A percentile compares a stretch with the other conserved stretches of the same genome.
Conservation (phyloP, 192 early-diverging fungal genomes). For the Allomyces macrogynus region DNA sequence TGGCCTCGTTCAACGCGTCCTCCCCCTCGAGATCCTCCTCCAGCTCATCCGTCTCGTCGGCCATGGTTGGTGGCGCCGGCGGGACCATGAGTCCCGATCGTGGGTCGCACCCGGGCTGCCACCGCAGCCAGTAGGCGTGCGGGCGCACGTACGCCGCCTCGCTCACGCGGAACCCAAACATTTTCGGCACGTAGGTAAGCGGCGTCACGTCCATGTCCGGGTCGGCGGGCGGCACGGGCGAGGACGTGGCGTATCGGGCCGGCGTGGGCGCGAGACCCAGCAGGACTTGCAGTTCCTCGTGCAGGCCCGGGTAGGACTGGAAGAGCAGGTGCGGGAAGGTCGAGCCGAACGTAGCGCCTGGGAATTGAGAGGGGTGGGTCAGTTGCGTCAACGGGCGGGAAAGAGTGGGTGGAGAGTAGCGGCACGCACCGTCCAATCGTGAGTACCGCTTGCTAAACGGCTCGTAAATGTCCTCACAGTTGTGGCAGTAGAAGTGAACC, state of each 20-base stretch:
- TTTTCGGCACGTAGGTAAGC: constrained; percentile 53
- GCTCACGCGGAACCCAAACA: constrained; percentile 84
- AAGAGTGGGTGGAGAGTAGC: neutral
- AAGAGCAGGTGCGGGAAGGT: constrained; percentile 87
- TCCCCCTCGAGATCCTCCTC: no score
- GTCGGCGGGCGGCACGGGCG: neutral
- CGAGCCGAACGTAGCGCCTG: constrained; percentile 84
- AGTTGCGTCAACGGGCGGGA: neutral
- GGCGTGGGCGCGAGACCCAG: no score
- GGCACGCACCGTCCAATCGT: constrained; percentile 37
- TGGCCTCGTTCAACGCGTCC: no score
- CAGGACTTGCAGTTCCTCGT: constrained; percentile 18
- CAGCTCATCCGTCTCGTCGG: no score
- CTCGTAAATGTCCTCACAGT: constrained; percentile 56
- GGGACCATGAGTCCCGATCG: no score
- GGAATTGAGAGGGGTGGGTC: constrained; percentile 4
- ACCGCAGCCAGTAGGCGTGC: no score
- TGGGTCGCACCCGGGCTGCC: no score
- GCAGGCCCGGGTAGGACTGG: constrained; percentile 58
- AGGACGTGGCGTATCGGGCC: no score
- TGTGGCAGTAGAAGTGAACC: constrained; percentile 60
- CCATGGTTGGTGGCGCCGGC: no score
- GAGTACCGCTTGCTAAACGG: constrained; percentile 46
- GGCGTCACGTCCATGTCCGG: constrained; percentile 7
- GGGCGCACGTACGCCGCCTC: constrained; percentile 12